A percentile compares a stretch with the other conserved stretches of the same genome.
These are phyloP conservation scores for Lactarius sp. DNA, from an alignment of 768 basidiomycete genomes.

Conservation along the genomic window DNA sequence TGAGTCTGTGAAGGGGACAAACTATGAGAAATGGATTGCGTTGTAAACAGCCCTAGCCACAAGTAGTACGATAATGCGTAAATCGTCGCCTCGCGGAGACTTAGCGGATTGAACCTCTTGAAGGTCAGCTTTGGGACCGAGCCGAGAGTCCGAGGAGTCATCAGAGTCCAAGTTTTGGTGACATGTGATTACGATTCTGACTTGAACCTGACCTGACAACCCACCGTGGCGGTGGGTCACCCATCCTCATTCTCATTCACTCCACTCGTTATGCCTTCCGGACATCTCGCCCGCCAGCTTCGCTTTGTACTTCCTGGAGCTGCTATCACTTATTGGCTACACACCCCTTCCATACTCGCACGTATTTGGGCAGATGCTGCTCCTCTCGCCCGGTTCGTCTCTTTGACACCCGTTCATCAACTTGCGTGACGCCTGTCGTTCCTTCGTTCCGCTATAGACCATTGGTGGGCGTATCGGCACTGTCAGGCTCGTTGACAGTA, in stretches of 20 bases:
- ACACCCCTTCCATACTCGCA: conserved; percentile 49
- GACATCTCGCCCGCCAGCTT: conserved; percentile 60
- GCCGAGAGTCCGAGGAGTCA: background rate
- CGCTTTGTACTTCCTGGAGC: conserved; percentile 75
- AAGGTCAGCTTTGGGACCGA: background rate
- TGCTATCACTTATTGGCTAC: conserved; percentile 54
- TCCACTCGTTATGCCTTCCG: conserved; percentile 15
- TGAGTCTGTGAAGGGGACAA: conserved; percentile 7
- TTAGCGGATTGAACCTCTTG: background rate
- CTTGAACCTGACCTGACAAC: background rate
- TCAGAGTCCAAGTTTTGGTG: background rate
- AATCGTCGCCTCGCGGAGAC: background rate
- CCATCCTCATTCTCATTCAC: background rate
- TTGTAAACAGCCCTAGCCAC: background rate
- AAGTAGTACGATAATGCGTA: background rate
- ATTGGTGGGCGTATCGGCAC: conserved; percentile 49
- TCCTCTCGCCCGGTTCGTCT: conserved; percentile 51
- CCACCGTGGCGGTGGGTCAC: background rate
- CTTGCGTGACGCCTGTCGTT: background rate
- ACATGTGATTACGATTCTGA: conserved; percentile 18
- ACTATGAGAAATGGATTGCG: conserved; percentile 5
- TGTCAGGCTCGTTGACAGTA: conserved; percentile 56
- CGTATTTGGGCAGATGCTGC: conserved; percentile 37
- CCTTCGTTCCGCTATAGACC: conserved; percentile 37
- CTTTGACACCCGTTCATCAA: background rate